Conservation (phyloP, 2,329 filamentous ascomycete genomes). For the Penicillium palitans region DNA sequence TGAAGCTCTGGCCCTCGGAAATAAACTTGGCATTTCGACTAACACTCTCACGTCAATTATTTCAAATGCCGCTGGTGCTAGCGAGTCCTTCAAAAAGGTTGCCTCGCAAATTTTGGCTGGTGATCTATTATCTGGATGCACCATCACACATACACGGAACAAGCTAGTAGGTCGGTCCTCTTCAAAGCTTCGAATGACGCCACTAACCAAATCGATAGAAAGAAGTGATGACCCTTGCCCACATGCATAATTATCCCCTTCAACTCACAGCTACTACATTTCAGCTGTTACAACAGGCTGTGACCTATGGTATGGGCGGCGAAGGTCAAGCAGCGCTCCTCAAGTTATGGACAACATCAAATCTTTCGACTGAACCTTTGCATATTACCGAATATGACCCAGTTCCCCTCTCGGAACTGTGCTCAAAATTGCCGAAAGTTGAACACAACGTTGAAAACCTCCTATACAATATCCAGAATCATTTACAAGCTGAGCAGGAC, state of each 20-base stretch:
- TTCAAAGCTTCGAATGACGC: not conserved
- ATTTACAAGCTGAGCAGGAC: not conserved
- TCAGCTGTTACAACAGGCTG: slow-evolving; percentile 7
- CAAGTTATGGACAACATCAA: slow-evolving; percentile 10
- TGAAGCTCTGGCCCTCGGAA: slow-evolving; percentile 13
- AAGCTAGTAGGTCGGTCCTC: not conserved
- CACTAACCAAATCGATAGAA: slow-evolving; percentile 1
- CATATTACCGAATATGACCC: not conserved
- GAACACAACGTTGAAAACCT: not conserved
- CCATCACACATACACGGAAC: slow-evolving; percentile 1
- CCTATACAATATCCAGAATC: not conserved
- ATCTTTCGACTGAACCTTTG: not conserved
- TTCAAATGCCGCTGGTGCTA: slow-evolving; percentile 11
- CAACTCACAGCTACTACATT: slow-evolving; percentile 6
- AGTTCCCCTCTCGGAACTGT: not conserved
- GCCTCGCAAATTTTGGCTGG: not conserved
- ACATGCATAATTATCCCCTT: slow-evolving; percentile 10
- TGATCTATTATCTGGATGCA: slow-evolving; percentile 6
- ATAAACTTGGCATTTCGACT: slow-evolving; percentile 6
- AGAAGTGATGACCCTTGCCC: slow-evolving; percentile 5
- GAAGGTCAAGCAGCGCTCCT: slow-evolving; percentile 4
- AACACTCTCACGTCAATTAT: slow-evolving; percentile 11
- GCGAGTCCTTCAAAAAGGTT: slow-evolving; percentile 6
- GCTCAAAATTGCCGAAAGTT: not conserved
- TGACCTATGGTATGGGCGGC: not conserved